Base-by-base conservation (phyloP, 805 yeast genomes). In the Vanderwaltozyma yarrowii region DNA sequence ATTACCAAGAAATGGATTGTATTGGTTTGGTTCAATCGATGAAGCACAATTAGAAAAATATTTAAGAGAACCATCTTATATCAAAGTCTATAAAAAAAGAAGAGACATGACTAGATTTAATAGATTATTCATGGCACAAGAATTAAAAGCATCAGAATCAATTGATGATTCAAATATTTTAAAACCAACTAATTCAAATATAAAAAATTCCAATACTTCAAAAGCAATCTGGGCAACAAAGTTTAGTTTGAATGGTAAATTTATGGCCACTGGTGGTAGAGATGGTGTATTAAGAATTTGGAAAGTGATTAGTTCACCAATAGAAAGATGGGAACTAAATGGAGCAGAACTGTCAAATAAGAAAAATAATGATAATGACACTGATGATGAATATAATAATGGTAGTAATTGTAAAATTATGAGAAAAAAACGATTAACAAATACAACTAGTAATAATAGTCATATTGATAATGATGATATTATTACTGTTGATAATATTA, bases 191-290 rank as follows among this genome's bases (percentile, higher is more conserved):
- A 37, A 38, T 34, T 31, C 33, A 3, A 21, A 24, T 26, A 26
- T 18, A 3, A 25, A 30, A 3, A 35, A 30, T 27, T 5, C 29
- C 26, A 41, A 42, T 17, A 32, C 36, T 21, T 34, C 34, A 27
- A 45, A 49, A 32, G 82, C 92, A 12, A 68, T 83, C n/a, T 84
- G 87, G 73, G 72, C 75, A 9, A 65, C 81, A 64, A 72, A 75
- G 49, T 88, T 88, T 59, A 77, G 83, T 40, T 58, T 59, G 11
- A 94, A 88, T 60, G 96, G 96, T 10, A 78, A 75, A 57, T 85
- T 70, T 54, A 59, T 88, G 49, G 95, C 95, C 0, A 73, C 82
- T 2, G 95, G 89, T 0, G 94, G 95, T 15, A 75, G 82, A 47
- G 87, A 83, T 52, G 70, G 80, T 3, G 58, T 67, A 1, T 67